phyloP scores from a whole-genome alignment of 2,329 filamentous ascomycete genomes.

The Aspergillus clavatus region DNA sequence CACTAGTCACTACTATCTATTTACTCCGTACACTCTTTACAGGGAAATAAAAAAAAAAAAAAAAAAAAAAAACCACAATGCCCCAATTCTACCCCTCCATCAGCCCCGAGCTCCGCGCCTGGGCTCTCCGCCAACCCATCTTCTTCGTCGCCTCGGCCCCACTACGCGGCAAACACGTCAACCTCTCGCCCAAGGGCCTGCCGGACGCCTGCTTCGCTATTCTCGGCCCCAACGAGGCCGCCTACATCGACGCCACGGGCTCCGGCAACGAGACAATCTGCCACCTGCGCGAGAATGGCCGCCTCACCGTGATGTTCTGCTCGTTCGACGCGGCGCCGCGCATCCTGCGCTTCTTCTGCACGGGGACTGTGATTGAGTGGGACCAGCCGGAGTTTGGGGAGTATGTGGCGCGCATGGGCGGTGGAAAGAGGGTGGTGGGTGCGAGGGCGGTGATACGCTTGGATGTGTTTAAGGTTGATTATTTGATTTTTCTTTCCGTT shows the following conservation, averaged over 20 bases:
- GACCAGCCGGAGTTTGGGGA: slow-evolving; percentile 48
- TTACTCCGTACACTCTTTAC: too few relatives aligned
- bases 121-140: slow-evolving; percentile 63
- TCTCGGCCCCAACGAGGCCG: slow-evolving; percentile 54
- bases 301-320: slow-evolving; percentile 70
- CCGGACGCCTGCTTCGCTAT: slow-evolving; percentile 59
- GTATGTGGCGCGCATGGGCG: slow-evolving; percentile 44
- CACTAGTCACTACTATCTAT: too few relatives aligned
- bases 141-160: slow-evolving; percentile 74
- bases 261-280: slow-evolving; percentile 72
- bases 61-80: too few relatives aligned
- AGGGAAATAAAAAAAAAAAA: too few relatives aligned
- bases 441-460: slow-evolving; percentile 58
- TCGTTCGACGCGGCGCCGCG: slow-evolving; percentile 57
- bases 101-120: slow-evolving; percentile 52
- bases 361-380: slow-evolving; percentile 56
- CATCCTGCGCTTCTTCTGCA: slow-evolving; percentile 62
- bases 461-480: slow-evolving; percentile 56
- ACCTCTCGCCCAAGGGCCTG: slow-evolving; percentile 71
- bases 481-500: not conserved
- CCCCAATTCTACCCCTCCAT: slow-evolving; percentile 56
- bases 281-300: slow-evolving; percentile 71
- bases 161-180: slow-evolving; percentile 63
- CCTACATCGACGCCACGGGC: slow-evolving; percentile 70
- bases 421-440: slow-evolving; percentile 42